Evolutionary conservation across 2,329 filamentous ascomycete genomes (phyloP).

Genomic region (Raffaelea ambrosiae): DNA sequence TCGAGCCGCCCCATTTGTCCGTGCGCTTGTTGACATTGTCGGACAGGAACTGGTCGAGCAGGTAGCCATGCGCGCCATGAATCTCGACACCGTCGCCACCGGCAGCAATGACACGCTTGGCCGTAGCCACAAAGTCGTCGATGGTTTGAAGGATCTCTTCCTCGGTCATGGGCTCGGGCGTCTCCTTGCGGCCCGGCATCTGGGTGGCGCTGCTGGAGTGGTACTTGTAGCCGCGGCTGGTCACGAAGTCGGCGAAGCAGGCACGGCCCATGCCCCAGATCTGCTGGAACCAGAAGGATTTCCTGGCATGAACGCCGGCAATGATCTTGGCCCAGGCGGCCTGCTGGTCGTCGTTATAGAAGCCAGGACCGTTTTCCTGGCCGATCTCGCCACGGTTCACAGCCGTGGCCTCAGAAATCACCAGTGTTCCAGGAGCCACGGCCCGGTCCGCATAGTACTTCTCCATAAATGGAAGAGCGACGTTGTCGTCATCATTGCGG

Average conservation of each 20-base stretch:
- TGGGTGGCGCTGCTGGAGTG: constrained; percentile 31
- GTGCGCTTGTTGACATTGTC: constrained; percentile 60
- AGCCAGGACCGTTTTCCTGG: constrained; percentile 43
- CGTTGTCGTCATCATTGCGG: constrained; percentile 29
- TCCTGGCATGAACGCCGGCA: constrained; percentile 52
- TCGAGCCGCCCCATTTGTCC: constrained; percentile 59
- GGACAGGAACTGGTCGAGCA: constrained; percentile 61
- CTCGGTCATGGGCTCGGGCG: constrained; percentile 53
- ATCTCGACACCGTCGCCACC: constrained; percentile 65
- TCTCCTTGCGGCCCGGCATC: constrained; percentile 25
- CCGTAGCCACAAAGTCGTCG: constrained; percentile 44
- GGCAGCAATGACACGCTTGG: constrained; percentile 46
- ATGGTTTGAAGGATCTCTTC: constrained; percentile 58
- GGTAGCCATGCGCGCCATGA: constrained; percentile 72
- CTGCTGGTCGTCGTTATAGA: constrained; percentile 46
- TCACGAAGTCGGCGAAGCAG: constrained; percentile 24
- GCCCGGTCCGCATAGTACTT: constrained; percentile 36
- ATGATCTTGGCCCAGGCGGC: constrained; percentile 51
- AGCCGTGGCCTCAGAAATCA: constrained; percentile 40
- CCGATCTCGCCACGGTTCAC: constrained; percentile 24
- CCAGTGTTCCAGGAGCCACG: constrained; percentile 28
- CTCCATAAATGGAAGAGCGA: constrained; percentile 21
- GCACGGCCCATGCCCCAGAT: constrained; percentile 39
- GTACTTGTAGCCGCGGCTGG: constrained; percentile 22
- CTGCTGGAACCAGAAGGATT: constrained; percentile 53